A percentile compares a stretch with the other conserved stretches of the same genome.
Evolutionary conservation across 2,329 filamentous ascomycete species (phyloP).

Genomic region (Penicillium sp.): DNA sequence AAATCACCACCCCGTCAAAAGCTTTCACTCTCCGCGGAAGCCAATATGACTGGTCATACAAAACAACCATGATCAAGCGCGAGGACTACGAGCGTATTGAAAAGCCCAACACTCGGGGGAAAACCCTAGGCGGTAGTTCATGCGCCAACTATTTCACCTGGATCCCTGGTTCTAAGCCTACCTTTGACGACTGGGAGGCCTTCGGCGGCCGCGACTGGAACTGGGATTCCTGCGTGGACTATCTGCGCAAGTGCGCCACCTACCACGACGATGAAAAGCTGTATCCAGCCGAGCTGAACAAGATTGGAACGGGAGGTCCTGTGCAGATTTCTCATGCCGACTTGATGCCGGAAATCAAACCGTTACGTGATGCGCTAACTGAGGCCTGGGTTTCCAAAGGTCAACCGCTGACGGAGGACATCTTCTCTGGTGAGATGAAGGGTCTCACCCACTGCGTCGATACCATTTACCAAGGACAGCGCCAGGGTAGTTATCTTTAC

Average conservation of each 20-base stretch:
- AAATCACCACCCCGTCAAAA: slow-evolving; percentile 56
- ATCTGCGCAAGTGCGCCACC: slow-evolving; percentile 55
- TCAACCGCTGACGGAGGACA: slow-evolving; percentile 51
- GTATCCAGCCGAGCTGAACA: slow-evolving; percentile 46
- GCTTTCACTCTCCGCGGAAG: slow-evolving; percentile 57
- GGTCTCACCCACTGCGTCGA: slow-evolving; percentile 56
- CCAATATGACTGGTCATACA: slow-evolving; percentile 61
- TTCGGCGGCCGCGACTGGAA: slow-evolving; percentile 53
- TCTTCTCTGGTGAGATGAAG: slow-evolving; percentile 53
- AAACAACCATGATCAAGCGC: slow-evolving; percentile 59
- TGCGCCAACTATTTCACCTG: slow-evolving; percentile 64
- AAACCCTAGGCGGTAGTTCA: slow-evolving; percentile 58
- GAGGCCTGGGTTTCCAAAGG: slow-evolving; percentile 57
- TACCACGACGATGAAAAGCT: slow-evolving; percentile 55
- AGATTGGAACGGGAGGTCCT: slow-evolving; percentile 54
- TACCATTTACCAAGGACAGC: slow-evolving; percentile 56
- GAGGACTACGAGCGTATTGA: slow-evolving; percentile 60
- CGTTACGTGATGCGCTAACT: slow-evolving; percentile 45
- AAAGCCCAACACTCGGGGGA: slow-evolving; percentile 62
- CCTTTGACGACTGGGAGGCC: slow-evolving; percentile 53
- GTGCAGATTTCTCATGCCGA: slow-evolving; percentile 55
- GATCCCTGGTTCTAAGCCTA: slow-evolving; percentile 57
- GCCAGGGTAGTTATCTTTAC: slow-evolving; percentile 52
- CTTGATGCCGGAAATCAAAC: slow-evolving; percentile 52
- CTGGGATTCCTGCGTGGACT: slow-evolving; percentile 52